Evolutionary conservation across 2,329 filamentous ascomycete genomes (phyloP), one percentile per base, ranked within the genome.

Genomic region (Pseudogymnoascus sp.): DNA sequence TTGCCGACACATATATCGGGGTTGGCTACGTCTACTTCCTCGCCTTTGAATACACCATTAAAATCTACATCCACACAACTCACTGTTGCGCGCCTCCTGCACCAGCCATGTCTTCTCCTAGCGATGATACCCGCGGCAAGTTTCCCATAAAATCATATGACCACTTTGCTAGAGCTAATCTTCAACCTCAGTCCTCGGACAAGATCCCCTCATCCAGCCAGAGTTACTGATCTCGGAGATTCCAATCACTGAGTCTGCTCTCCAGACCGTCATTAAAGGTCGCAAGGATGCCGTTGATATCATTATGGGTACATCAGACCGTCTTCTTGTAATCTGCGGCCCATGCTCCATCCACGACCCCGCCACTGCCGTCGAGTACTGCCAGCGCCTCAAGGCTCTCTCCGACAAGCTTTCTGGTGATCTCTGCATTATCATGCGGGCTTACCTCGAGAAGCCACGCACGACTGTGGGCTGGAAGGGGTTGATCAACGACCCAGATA

Each of bases 401-500:
- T 85, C 92, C 64, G 84, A 89, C 67, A 91, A 89, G 81, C 87
- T 97, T 65, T 85, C 87, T 65, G 81, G 86, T 69, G 92, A 97
- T 74, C 83, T 99, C 55, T 87, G 87, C 75, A 90, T 99, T 74
- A 87, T 99, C 72, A 99, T 99, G 94, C 91, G 94, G 70, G 92
- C 92, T 73, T 99, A 99, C 84, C 88, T 99, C 60, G 94, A 99
- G 82, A 99, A 99, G 83, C 94, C 94, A 42, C 88, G 94, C 65
- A 99, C 94, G 59, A 99, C 94, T 0, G 92, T 99, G 59, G 94
- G 94, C 74, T 99, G 94, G 94, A 99, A 99, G 80, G 94, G 94
- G 60, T 82, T 99, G 75, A 97, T 99, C 83, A 99, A 99, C 78
- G 94, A 99, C 76, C 94, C 94, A 2, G 92, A 97, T 72, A 96